Base-by-base conservation (phyloP, 2,329 filamentous ascomycete species). In the Fusarium penzigii region DNA sequence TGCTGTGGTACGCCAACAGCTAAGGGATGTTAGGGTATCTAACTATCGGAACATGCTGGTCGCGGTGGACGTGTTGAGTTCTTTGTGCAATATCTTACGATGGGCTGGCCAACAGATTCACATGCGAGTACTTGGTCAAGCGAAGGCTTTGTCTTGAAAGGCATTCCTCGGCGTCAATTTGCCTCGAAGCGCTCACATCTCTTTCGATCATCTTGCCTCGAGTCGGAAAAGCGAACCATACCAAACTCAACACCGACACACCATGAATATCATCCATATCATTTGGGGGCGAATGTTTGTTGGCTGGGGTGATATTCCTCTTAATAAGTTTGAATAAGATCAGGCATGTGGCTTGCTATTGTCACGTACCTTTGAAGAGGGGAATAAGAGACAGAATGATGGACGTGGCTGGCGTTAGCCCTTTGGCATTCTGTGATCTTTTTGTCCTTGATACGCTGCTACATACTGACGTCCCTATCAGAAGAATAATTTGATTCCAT, bases 1-100 rank as follows among this genome's bases (percentile, higher is more conserved):
- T n/a, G n/a, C n/a, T n/a, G n/a, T n/a, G n/a, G n/a, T n/a, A n/a
- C n/a, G n/a, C n/a, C 20, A 25, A 25, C 20, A 7, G 20, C 7
- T 25, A 7, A 25, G 20, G 20, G 20, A 53, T 52, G 42, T 47
- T 45, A 44, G n/a, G 39, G 42, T 16, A 41, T 34, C 52, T 53
- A 46, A 25, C 20, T 25, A 25, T 25, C 45, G 49, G 46, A 44
- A 46, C 42, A 20, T 42, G 42, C 39, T 48, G 17, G 44, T 36
- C 52, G 58, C 58, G 42, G 53, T 54, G 44, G 48, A 51, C 49
- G 46, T 39, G 47, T 16, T 38, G 38, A 46, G 51, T 38, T 52
- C 44, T 46, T 34, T 32, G 20, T 49, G 34, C 17, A 32, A 45
- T 16, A 57, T 64, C 56, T 63, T 59, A 64, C 58, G 56, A 63